These are phyloP conservation scores for Aspergillus olivimuriae DNA, from an alignment of 495 filamentous ascomycete species.

Conservation along the genomic window DNA sequence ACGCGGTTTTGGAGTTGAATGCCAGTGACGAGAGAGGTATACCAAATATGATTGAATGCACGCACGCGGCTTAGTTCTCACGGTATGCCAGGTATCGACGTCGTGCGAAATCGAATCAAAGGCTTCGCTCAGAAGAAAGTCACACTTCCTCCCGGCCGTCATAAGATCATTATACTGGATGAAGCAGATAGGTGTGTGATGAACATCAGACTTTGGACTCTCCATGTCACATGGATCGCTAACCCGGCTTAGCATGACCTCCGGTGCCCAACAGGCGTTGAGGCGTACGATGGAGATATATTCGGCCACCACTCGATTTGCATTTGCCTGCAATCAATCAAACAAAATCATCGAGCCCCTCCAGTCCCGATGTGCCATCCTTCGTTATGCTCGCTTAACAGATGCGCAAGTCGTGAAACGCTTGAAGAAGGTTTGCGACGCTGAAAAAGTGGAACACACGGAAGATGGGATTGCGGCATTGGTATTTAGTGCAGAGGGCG, in stretches of 20 bases:
- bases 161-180: constrained; percentile 96
- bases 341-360: constrained; percentile 99
- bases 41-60: background rate
- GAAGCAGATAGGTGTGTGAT: constrained; percentile 75
- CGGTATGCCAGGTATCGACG: constrained; percentile 70
- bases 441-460: constrained; percentile 77
- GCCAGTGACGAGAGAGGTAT: constrained; percentile 89
- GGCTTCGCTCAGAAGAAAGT: constrained; percentile 99
- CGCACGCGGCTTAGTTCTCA: background rate
- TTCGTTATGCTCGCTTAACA: constrained; percentile 87
- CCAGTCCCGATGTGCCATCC: constrained; percentile 92
- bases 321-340: constrained; percentile 96
- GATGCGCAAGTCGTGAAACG: constrained; percentile 88
- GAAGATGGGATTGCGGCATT: constrained; percentile 94
- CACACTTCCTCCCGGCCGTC: constrained; percentile 80
- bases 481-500: constrained; percentile 94
- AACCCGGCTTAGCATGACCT: constrained; percentile 62
- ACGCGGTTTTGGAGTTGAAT: constrained; percentile 94
- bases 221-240: background rate
- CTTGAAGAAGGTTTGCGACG: constrained; percentile 84
- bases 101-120: constrained; percentile 98
- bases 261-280: constrained; percentile 91
- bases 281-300: constrained; percentile 99
- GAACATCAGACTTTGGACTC: background rate
- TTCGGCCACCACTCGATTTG: constrained; percentile 91